Base-by-base conservation (phyloP, 371 early-diverging fungal species). In the Fennellomyces sp. region DNA sequence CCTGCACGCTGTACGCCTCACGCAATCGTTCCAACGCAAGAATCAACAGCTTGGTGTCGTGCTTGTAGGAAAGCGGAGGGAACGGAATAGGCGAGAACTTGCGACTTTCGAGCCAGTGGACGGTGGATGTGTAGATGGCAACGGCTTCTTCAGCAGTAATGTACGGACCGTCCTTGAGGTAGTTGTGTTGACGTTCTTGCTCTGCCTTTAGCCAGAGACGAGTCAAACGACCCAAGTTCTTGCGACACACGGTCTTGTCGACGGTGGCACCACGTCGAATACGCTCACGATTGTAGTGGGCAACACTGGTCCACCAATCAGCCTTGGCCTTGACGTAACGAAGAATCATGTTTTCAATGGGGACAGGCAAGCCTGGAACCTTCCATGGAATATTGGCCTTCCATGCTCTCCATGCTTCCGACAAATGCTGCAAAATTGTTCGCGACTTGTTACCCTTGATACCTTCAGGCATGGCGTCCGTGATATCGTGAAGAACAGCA, bases 331-430 rank as follows among this genome's bases (percentile, higher is more conserved):
- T 96, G 70, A 99, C 95, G 75, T 97, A 99, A 57, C 97, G 92
- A 58, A 97, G 77, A 64, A 99, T 97, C 94, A 99, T 95, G 80
- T 96, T 97, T 72, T 98, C 97, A 65, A 99, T 91, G 6, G 99
- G 95, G n/a, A 88, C 88, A 30, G 98, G 97, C 82, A 98, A 82
- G 45, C 97, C 98, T 52, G 97, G 97, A 23, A 98, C 98, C 75
- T 97, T 96, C 98, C 98, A 98, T 54, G 97, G 97, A 64, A 97
- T 94, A 71, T 99, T 97, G 47, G 99, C 98, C 81, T 99, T 99
- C 97, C 97, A 98, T 73, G 93, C 90, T 58, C 95, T 81, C 99
- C 99, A 99, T 2, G 98, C 96, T 84, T 99, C 99, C 56, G 88
- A 88, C 65, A 99, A 83, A 75, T 98, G 99, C 80, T 96, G 97